Evolutionary conservation across 768 basidiomycete species (phyloP).

Genomic region (Piloderma croceum): DNA sequence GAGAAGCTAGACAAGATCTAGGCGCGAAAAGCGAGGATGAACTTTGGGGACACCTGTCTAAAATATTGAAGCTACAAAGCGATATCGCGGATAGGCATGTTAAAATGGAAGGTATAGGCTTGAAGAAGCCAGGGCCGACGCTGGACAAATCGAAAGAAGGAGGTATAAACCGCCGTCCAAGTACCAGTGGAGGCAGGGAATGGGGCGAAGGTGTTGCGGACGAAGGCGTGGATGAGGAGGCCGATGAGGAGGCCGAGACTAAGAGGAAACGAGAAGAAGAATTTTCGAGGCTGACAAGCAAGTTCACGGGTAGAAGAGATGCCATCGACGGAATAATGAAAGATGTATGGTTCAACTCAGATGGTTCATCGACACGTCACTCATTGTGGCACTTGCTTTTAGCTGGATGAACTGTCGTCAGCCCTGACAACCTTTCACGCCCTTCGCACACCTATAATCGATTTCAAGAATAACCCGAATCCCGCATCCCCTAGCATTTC

Average conservation of each 20-base stretch:
- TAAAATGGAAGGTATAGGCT: conserved; percentile 43
- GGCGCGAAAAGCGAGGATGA: too few relatives aligned
- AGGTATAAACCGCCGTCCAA: too few relatives aligned
- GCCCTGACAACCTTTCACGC: background rate
- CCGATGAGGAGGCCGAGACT: background rate
- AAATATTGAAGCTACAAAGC: conserved; percentile 42
- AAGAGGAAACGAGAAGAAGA: background rate
- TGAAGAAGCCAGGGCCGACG: too few relatives aligned
- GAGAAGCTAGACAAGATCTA: conserved; percentile 19
- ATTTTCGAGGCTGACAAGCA: conserved; percentile 39
- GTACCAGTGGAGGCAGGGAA: background rate
- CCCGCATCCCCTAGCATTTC: too few relatives aligned
- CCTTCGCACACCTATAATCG: background rate
- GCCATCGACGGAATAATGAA: conserved; percentile 43
- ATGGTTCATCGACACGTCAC: too few relatives aligned
- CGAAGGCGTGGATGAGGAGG: background rate
- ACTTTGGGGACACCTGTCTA: conserved; percentile 42
- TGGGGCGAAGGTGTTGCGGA: background rate
- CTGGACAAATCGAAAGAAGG: too few relatives aligned
- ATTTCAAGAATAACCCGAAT: background rate
- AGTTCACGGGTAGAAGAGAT: conserved; percentile 38
- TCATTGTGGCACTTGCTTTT: background rate
- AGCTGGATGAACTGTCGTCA: background rate
- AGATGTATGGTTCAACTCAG: conserved; percentile 29
- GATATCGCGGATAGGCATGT: conserved; percentile 43